Conservation (phyloP, 1,139 yeast species). For the Suhomyces bribrorum region DNA sequence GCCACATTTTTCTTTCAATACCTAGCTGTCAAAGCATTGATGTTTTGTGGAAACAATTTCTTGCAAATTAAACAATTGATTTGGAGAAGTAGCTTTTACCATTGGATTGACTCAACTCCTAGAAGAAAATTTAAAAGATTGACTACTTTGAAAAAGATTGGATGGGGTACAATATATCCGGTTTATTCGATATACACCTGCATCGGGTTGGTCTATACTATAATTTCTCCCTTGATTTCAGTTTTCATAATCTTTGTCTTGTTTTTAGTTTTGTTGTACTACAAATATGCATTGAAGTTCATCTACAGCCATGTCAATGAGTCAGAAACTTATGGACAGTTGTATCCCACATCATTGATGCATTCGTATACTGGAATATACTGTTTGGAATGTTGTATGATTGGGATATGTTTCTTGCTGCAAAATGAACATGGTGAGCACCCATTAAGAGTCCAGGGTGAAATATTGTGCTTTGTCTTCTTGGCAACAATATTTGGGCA, state of each 20-base stretch:
- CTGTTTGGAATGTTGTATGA: conserved; percentile 72
- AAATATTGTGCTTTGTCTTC: conserved; percentile 47
- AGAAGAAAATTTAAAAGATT: conserved; percentile 52
- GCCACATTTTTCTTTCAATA: conserved; percentile 81
- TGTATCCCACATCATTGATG: conserved; percentile 72
- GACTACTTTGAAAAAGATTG: conserved; percentile 45
- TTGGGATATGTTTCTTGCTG: conserved; percentile 71
- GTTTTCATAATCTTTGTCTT: conserved; percentile 63
- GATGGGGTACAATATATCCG: conserved; percentile 83
- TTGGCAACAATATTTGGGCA: conserved; percentile 37
- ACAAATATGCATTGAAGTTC: conserved; percentile 65
- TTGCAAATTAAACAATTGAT: conserved; percentile 54
- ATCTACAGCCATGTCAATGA: conserved; percentile 49
- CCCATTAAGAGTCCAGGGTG: conserved; percentile 43
- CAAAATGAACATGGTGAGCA: conserved; percentile 41
- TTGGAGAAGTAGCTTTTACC: conserved; percentile 37
- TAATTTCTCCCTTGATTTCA: conserved; percentile 76
- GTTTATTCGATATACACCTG: conserved; percentile 73
- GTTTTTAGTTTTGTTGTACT: conserved; percentile 57
- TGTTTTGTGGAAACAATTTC: conserved; percentile 69
- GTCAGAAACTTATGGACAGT: conserved; percentile 68
- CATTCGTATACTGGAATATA: conserved; percentile 80
- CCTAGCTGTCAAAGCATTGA: conserved; percentile 68
- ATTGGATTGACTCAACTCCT: conserved; percentile 55
- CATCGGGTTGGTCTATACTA: conserved; percentile 73